A percentile compares a stretch with the other conserved stretches of the same genome.
These are phyloP conservation scores for Chaetomium globosum DNA, from an alignment of 2,329 filamentous ascomycete genomes.

Conservation along the genomic window DNA sequence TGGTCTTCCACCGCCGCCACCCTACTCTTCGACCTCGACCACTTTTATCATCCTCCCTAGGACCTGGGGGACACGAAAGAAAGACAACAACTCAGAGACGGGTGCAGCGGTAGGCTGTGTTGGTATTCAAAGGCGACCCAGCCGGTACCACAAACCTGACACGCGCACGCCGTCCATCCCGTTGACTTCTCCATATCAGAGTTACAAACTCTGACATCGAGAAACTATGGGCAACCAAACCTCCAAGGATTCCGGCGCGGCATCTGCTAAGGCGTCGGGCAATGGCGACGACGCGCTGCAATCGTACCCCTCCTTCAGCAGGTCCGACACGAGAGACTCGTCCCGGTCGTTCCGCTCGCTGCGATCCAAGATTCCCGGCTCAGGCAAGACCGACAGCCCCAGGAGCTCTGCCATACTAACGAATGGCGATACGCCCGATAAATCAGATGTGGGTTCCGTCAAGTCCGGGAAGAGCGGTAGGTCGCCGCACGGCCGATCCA, in stretches of 20 bases:
- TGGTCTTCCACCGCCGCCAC: conserved; percentile 49
- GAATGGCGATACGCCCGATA: conserved; percentile 65
- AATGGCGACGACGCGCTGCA: conserved; percentile 65
- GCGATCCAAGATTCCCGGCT: conserved; percentile 84
- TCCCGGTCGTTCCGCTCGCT: conserved; percentile 82
- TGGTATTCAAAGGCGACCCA: conserved; percentile 39
- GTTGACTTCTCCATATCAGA: conserved; percentile 37
- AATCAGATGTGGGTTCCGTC: conserved; percentile 73
- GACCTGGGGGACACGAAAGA: conserved; percentile 37
- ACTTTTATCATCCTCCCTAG: conserved; percentile 59
- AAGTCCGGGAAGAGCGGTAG: conserved; percentile 67
- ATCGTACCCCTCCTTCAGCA: conserved; percentile 88
- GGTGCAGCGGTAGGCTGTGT: conserved; percentile 45
- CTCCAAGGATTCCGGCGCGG: conserved; percentile 61
- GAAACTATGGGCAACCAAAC: conserved; percentile 72
- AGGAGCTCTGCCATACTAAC: conserved; percentile 71
- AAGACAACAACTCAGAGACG: conserved; percentile 39
- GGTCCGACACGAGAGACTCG: conserved; percentile 91
- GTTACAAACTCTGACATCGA: conserved; percentile 34
- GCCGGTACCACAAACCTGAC: conserved; percentile 42
- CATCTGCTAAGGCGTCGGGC: conserved; percentile 53
- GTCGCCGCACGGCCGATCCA: conserved; percentile 51
- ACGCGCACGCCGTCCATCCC: conserved; percentile 43
- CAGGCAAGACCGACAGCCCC: conserved; percentile 75
- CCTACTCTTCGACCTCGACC: conserved; percentile 54